Evolutionary conservation across 2,329 filamentous ascomycete genomes (phyloP).

Genomic region (Endoconidiophora polonica): DNA sequence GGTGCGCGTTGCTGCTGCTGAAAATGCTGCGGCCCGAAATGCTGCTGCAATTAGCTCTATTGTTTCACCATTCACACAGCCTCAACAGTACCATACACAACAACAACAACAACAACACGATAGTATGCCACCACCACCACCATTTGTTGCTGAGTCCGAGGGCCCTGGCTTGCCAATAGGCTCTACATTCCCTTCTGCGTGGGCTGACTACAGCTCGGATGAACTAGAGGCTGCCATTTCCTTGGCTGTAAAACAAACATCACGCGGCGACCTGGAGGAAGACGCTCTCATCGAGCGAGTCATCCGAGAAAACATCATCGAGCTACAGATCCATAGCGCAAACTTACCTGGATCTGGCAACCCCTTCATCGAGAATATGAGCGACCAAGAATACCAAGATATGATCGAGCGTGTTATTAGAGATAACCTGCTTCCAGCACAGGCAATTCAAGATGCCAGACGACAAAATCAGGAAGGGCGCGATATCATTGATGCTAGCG

Average conservation of each 20-base stretch:
- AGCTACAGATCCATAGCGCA: not conserved
- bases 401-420: conserved; percentile 1
- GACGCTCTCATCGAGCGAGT: conserved; percentile 8
- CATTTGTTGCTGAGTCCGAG: not conserved
- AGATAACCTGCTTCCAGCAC: not conserved
- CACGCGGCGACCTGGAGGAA: conserved; percentile 1
- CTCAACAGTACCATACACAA: no score
- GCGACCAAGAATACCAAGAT: conserved; percentile 2
- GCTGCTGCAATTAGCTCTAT: not conserved
- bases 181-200: not conserved
- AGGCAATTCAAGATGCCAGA: not conserved
- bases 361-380: not conserved
- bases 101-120: no score
- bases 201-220: not conserved
- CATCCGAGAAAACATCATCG: not conserved
- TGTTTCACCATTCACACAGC: no score
- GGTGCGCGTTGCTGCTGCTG: not conserved
- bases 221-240: conserved; percentile 1
- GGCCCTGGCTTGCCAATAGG: not conserved
- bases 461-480: not conserved
- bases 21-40: not conserved
- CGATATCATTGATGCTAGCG: no score
- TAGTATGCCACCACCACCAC: no score
- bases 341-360: not conserved
- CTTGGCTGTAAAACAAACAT: not conserved